Percentiles rank a stretch among this genome's conserved stretches.
Conservation (phyloP, 2,329 filamentous ascomycete species). For the Lomentospora prolificans region DNA sequence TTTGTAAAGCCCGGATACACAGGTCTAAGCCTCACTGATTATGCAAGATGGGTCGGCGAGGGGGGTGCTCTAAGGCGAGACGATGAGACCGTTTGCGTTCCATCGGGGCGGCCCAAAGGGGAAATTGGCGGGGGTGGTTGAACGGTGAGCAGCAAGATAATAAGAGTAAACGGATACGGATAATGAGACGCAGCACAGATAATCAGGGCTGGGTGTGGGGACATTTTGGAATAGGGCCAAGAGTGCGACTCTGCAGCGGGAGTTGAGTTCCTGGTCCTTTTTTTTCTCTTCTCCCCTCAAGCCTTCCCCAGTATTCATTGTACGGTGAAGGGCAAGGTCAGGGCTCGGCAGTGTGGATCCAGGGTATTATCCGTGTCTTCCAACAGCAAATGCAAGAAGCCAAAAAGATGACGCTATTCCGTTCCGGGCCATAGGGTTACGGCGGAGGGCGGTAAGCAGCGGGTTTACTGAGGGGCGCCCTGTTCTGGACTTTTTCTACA, state of each 20-base stretch:
- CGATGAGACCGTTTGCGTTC: not conserved
- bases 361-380: too few species aligned
- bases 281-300: too few species aligned
- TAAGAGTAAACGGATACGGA: too few species aligned
- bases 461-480: not conserved
- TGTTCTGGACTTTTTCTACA: not conserved
- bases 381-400: too few species aligned
- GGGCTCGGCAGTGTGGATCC: too few species aligned
- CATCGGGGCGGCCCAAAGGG: not conserved
- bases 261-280: not conserved
- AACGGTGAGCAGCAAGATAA: not conserved
- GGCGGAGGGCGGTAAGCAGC: not conserved
- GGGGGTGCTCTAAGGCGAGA: not conserved
- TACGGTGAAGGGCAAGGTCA: too few species aligned
- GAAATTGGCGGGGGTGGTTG: too few species aligned
- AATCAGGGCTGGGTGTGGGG: too few species aligned
- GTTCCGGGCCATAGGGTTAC: not conserved
- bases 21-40: not conserved
- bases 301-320: too few species aligned
- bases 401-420: not conserved
- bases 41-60: not conserved
- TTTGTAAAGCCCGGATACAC: too few species aligned
- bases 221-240: too few species aligned
- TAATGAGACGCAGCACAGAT: too few species aligned
- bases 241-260: not conserved